A percentile compares a stretch with the other conserved stretches of the same genome.
These are phyloP conservation scores for Cucurbita moschata DNA, from an alignment of 306 rosid species.

Conservation along the genomic window DNA sequence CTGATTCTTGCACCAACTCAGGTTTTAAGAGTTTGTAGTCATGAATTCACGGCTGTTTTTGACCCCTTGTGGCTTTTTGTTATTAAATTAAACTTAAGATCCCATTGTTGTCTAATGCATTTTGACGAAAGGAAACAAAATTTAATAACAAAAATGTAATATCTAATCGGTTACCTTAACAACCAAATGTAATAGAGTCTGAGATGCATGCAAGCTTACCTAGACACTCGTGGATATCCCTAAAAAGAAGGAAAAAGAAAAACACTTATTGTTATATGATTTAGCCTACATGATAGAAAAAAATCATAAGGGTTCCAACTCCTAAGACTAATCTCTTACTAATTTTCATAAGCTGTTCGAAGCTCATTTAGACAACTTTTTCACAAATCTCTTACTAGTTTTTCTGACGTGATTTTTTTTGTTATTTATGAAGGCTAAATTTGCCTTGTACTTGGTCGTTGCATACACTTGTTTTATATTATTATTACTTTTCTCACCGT, in stretches of 20 bases:
- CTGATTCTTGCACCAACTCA: background rate
- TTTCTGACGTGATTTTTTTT: background rate
- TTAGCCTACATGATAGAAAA: background rate
- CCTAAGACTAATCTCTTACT: background rate
- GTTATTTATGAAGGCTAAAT: background rate
- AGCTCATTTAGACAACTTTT: background rate
- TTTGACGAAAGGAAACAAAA: background rate
- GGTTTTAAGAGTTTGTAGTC: background rate
- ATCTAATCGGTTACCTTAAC: no score
- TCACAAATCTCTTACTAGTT: background rate
- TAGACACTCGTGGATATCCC: no score
- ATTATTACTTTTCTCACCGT: background rate
- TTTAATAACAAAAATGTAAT: no score
- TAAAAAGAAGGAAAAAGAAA: no score
- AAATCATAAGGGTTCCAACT: background rate
- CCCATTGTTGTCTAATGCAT: background rate
- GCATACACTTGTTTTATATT: background rate
- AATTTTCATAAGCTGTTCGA: background rate
- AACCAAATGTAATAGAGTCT: no score
- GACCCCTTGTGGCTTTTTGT: background rate
- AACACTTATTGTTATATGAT: background rate
- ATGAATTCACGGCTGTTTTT: background rate
- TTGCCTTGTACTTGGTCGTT: background rate
- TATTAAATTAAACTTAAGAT: background rate
- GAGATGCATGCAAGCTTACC: no score